Evolutionary conservation across 2,329 filamentous ascomycete genomes (phyloP).

Genomic region (Fusarium domesticum): DNA sequence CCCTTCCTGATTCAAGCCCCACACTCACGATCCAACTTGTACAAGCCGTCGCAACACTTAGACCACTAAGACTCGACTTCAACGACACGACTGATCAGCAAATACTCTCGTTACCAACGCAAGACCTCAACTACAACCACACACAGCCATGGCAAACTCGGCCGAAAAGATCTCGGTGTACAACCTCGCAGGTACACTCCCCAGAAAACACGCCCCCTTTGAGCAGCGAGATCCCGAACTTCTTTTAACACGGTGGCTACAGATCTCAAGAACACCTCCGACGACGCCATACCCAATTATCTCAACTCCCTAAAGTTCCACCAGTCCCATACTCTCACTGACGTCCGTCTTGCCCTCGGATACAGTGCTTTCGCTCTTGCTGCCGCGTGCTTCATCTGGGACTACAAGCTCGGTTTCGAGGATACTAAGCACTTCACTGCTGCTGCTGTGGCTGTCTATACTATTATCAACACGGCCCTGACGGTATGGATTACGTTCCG

Average conservation of each 20-base stretch:
- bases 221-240: neutral
- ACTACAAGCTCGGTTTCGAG: slow-evolving; percentile 90
- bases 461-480: slow-evolving; percentile 71
- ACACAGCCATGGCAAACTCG: slow-evolving; percentile 33
- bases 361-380: slow-evolving; percentile 79
- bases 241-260: slow-evolving; percentile 29
- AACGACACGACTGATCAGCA: neutral
- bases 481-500: slow-evolving; percentile 82
- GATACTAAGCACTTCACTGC: slow-evolving; percentile 77
- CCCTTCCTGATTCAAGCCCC: neutral
- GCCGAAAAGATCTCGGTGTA: slow-evolving; percentile 62
- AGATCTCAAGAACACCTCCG: slow-evolving; percentile 96
- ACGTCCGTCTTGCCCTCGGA: slow-evolving; percentile 79
- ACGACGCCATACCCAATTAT: slow-evolving; percentile 93
- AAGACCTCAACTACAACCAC: neutral
- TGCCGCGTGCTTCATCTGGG: slow-evolving; percentile 81
- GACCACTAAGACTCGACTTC: too few relatives aligned
- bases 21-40: neutral
- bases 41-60: neutral
- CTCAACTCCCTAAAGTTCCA: slow-evolving; percentile 82
- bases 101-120: slow-evolving; percentile 3
- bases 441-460: slow-evolving; percentile 75
- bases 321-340: slow-evolving; percentile 76
- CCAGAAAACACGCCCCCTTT: neutral
- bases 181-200: slow-evolving; percentile 58